Evolutionary conservation across 352 stramenopile species (phyloP), one percentile per base, ranked within the genome.

Genomic region (Phytophthora palmivora): DNA sequence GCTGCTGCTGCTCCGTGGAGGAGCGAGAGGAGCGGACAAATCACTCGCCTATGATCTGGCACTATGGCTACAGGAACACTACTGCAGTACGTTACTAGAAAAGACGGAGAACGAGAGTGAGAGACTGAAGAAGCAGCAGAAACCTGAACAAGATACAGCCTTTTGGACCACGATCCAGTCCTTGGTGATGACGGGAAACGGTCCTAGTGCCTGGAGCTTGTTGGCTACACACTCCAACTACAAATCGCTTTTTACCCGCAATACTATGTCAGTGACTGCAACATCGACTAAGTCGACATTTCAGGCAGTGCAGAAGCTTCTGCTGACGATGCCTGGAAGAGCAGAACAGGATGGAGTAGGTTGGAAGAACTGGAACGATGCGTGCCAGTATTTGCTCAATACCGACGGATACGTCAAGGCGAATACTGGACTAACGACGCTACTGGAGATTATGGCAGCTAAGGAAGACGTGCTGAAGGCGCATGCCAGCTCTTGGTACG

Each of bases 31-130:
- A 51, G 76, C 82, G 30, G 82, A 94, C 63, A 74, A 62, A 32
- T 60, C 64, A 22, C 63, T 91, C 32, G 79, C 84, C 5, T 94
- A 94, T 68, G 84, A 90, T 22, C 60, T 94, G 37, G 86, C 74
- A 8, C 42, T 49, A 11, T 94, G 86, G 86, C 72, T 94, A 15
- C 84, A 93, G 45, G 79, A 92, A 43, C 82, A 92, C 51, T 94
- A 93, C 52, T 80, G 64, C 30, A 77, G 74, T 34, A 60, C 62
- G 18, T 58, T 78, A 11, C 60, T 92, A 54, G 79, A 92, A 11
- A 82, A 82, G 16, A 54, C 80, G 8, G 79, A 89, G 51, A 50
- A 45, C 0, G 67, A 83, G 32, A 85, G 78, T 21, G 42, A 68
- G 16, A 67, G 73, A n/a, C 61, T 92, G 8, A 82, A 76, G 36